These are phyloP conservation scores for Millerozyma acaciae DNA, from an alignment of 805 yeast species.

Conservation along the genomic window DNA sequence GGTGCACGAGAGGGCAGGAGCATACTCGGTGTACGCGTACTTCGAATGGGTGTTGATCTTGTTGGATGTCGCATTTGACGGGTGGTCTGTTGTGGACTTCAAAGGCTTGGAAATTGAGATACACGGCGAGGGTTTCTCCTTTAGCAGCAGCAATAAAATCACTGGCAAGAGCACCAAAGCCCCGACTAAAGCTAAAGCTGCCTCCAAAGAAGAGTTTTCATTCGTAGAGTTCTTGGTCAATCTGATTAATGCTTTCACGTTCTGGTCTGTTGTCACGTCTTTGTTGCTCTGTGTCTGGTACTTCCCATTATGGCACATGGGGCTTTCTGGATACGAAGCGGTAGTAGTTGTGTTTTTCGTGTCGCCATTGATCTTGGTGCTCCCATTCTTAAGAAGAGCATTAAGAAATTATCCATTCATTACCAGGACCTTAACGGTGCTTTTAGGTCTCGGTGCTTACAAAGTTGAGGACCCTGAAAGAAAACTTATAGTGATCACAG, in stretches of 20 bases:
- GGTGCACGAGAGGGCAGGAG: conserved; percentile 84
- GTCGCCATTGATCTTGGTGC: conserved; percentile 53
- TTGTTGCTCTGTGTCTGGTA: conserved; percentile 89
- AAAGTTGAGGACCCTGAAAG: conserved; percentile 62
- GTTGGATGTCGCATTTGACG: conserved; percentile 80
- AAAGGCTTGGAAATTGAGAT: conserved; percentile 50
- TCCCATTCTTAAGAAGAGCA: conserved; percentile 36
- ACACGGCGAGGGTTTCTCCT: conserved; percentile 20
- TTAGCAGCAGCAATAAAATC: conserved; percentile 7
- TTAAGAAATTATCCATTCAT: conserved; percentile 47
- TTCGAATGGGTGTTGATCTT: conserved; percentile 90
- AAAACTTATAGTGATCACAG: conserved; percentile 61
- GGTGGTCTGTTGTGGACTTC: conserved; percentile 74
- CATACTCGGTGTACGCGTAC: conserved; percentile 91
- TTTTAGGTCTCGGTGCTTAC: conserved; percentile 75
- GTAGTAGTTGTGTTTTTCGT: conserved; percentile 49
- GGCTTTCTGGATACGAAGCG: conserved; percentile 91
- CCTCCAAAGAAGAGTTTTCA: conserved; percentile 28
- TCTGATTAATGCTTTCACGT: conserved; percentile 64
- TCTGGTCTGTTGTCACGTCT: conserved; percentile 83
- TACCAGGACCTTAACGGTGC: conserved; percentile 50
- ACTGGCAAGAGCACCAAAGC: conserved; percentile 12
- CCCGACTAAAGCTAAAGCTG: conserved; percentile 3
- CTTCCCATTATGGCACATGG: conserved; percentile 98
- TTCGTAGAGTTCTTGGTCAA: conserved; percentile 39